Base-by-base conservation (phyloP, 1,284 basidiomycete genomes). In the Schizophyllum commune region DNA sequence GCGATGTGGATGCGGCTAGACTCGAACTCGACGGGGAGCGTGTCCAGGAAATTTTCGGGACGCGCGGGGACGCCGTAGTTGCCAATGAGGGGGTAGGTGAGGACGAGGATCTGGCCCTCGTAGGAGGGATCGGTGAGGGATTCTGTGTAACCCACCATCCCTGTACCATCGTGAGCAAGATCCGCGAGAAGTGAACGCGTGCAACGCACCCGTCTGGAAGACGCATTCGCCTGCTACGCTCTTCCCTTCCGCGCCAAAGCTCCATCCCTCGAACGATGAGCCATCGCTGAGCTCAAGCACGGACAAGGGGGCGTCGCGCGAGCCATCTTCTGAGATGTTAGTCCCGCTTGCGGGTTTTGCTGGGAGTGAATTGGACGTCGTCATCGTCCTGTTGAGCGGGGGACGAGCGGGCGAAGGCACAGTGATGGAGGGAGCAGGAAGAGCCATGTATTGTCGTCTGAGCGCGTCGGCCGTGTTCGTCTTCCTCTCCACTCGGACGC, bases 91-190 rank as follows among this genome's bases (percentile, higher is more conserved):
- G 97, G 97, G 78, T 98, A 99, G 5, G 97, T 99, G 67, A 99
- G 83, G 64, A 99, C 89, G 63, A 99, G 88, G 71, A 99, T 99
- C 76, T 99, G 97, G 58, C 95, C 95, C 74, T 96, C 90, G 77
- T 99, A 99, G 2, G 97, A 99, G 17, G 97, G 97, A 75, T 99
- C 97, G 58, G 97, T 99, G 66, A 99, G 80, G 17, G 97, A 98
- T 73, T 99, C 97, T 63, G 95, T 96, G 76, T 99, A 99, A 56
- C 97, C 97, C 64, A 99, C 95, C 96, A 99, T 97, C 62, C 96
- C 96, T 97, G 72, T 21, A 19, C 9, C 11, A 13, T 9, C 22
- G 20, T 54, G 20, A 32, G 51, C 61, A 54, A 59, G 65, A 56
- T 65, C 52, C 60, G 52, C 55, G 53, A 58, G 39, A 60, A 20